Evolutionary conservation across 2,329 filamentous ascomycete species (phyloP).

Genomic region (Truncatella angustata): DNA sequence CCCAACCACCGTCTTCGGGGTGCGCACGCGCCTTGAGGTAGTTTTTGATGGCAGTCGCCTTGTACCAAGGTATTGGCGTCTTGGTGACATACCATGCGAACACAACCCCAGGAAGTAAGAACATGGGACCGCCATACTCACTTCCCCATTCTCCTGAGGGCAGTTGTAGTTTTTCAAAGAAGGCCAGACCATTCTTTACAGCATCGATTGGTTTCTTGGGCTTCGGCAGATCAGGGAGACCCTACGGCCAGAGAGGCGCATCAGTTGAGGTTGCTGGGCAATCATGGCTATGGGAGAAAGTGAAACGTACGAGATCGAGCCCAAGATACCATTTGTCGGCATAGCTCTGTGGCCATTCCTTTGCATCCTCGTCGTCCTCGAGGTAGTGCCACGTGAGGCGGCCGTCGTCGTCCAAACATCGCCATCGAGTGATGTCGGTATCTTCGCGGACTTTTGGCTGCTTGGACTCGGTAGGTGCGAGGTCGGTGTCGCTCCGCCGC

Average conservation of each 20-base stretch:
- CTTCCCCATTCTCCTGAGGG: constrained; percentile 92
- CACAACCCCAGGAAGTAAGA: constrained; percentile 82
- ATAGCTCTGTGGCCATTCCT: constrained; percentile 79
- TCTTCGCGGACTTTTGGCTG: constrained; percentile 49
- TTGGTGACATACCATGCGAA: constrained; percentile 87
- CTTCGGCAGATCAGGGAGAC: constrained; percentile 67
- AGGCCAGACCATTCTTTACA: constrained; percentile 78
- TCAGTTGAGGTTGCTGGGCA: constrained; percentile 7
- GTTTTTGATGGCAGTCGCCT: constrained; percentile 85
- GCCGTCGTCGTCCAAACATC: constrained; percentile 77
- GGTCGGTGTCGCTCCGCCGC: constrained; percentile 37
- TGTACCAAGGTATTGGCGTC: constrained; percentile 77
- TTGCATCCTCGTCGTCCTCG: constrained; percentile 64
- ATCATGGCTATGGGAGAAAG: background rate
- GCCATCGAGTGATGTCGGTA: constrained; percentile 83
- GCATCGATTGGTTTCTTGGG: constrained; percentile 73
- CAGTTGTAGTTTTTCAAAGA: constrained; percentile 88
- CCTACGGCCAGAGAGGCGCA: constrained; percentile 45
- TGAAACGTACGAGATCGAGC: constrained; percentile 64
- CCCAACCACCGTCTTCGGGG: constrained; percentile 92
- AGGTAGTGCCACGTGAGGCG: constrained; percentile 95
- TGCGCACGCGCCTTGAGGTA: constrained; percentile 86
- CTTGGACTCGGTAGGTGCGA: constrained; percentile 34
- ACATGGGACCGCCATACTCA: constrained; percentile 98
- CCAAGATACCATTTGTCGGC: constrained; percentile 91